phyloP scores from a whole-genome alignment of 2,329 filamentous ascomycete species.

The Onygenales sp. region DNA sequence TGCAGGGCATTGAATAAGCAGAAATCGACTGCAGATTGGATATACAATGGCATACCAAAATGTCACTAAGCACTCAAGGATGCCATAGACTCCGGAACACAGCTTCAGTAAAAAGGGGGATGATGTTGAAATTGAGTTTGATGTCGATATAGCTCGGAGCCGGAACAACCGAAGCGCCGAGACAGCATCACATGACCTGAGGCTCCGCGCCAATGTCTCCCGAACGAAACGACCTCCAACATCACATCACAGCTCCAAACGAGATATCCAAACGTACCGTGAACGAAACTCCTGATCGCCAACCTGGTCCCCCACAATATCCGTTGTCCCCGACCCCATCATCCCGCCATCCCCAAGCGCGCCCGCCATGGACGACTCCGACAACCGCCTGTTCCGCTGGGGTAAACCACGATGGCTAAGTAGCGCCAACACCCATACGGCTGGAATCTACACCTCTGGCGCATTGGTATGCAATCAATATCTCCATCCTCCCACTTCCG shows the following conservation, averaged over 20 bases:
- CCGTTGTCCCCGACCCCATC: neutral
- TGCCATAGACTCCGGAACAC: too few relatives aligned
- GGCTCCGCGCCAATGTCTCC: too few relatives aligned
- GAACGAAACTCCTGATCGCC: too few relatives aligned
- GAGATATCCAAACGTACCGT: too few relatives aligned
- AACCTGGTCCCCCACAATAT: neutral
- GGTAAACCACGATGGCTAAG: conserved; percentile 59
- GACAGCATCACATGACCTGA: neutral
- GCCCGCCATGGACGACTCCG: conserved; percentile 32
- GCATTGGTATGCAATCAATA: conserved; percentile 45
- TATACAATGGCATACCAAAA: too few relatives aligned
- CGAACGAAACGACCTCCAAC: neutral
- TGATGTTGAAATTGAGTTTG: too few relatives aligned
- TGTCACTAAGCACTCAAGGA: too few relatives aligned
- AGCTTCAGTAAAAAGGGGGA: too few relatives aligned
- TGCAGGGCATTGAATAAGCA: too few relatives aligned
- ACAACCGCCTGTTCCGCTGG: conserved; percentile 56
- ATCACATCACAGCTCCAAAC: neutral
- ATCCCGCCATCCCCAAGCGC: too few relatives aligned
- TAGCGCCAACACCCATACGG: conserved; percentile 52
- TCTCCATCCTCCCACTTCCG: neutral
- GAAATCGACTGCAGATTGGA: too few relatives aligned
- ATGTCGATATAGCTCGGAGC: neutral
- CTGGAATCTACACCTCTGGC: conserved; percentile 57
- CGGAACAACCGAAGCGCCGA: neutral